Conservation (phyloP, 2,329 filamentous ascomycete species). For the Colletotrichum sp. region DNA sequence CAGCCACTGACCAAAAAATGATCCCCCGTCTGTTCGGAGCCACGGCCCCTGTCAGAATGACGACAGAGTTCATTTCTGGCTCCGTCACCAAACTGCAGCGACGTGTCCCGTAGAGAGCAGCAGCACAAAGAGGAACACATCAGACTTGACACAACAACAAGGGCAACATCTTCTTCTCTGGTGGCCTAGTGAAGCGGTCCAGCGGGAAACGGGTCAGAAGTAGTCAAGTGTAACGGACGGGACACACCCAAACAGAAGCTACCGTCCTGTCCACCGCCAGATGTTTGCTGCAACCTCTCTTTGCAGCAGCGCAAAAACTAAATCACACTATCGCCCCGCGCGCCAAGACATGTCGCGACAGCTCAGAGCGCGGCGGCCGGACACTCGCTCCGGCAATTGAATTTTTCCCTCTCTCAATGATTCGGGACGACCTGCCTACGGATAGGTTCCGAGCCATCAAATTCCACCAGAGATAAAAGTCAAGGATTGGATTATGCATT, state of each 20-base stretch:
- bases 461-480: not conserved
- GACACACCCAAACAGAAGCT: not conserved
- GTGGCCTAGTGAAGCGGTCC: not conserved
- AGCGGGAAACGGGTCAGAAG: not conserved
- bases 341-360: conserved; percentile 5
- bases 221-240: not conserved
- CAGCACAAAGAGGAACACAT: not conserved
- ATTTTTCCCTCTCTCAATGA: not conserved
- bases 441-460: not conserved
- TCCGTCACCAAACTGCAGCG: not conserved
- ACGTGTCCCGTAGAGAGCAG: not conserved
- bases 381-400: not conserved
- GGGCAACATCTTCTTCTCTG: not conserved
- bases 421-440: not conserved
- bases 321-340: conserved; percentile 2
- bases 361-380: not conserved
- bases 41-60: not conserved
- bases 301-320: not conserved
- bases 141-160: not conserved
- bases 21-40: not conserved
- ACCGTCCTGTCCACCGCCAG: not conserved
- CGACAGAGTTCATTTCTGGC: not conserved
- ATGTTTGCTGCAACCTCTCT: not conserved
- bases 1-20: not conserved
- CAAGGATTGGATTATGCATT: not conserved